phyloP scores from a whole-genome alignment of 2,329 filamentous ascomycete species.

The Hymenoscyphus occultus region DNA sequence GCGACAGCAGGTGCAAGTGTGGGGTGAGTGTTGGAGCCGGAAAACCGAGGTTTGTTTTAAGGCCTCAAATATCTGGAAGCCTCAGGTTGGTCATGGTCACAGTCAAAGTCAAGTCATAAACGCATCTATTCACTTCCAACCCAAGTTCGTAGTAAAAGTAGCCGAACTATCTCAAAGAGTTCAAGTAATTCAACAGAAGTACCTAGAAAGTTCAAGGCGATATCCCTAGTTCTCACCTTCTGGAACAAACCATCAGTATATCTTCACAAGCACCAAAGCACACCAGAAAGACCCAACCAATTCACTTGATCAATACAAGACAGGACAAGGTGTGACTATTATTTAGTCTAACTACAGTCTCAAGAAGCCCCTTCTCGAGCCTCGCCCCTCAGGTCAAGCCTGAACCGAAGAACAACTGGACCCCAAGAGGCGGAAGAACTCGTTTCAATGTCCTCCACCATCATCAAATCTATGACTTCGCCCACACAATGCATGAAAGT shows the following conservation, averaged over 20 bases:
- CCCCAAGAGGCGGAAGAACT: constrained; percentile 20
- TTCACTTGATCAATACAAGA: not conserved
- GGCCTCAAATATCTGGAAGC: not conserved
- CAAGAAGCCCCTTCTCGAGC: constrained; percentile 12
- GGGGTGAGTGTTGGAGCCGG: not conserved
- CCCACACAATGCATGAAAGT: constrained; percentile 11
- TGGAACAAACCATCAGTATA: not conserved
- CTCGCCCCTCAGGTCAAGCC: not conserved
- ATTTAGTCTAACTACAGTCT: constrained; percentile 38
- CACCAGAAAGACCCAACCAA: not conserved
- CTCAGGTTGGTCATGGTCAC: no score
- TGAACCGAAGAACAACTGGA: constrained; percentile 21
- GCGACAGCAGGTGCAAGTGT: not conserved
- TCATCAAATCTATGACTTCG: constrained; percentile 30
- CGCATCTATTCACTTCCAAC: no score
- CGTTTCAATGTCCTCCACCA: constrained; percentile 25
- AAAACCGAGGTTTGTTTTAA: not conserved
- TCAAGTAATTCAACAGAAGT: no score
- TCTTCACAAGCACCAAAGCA: not conserved
- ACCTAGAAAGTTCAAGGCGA: no score
- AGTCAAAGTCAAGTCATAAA: no score
- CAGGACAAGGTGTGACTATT: constrained; percentile 35
- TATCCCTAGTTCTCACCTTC: no score
- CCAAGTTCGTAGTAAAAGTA: no score
- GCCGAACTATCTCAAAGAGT: no score